These are phyloP conservation scores for Rhododendron ferrugineum DNA, from an alignment of 148 eudicot species.

Conservation along the genomic window DNA sequence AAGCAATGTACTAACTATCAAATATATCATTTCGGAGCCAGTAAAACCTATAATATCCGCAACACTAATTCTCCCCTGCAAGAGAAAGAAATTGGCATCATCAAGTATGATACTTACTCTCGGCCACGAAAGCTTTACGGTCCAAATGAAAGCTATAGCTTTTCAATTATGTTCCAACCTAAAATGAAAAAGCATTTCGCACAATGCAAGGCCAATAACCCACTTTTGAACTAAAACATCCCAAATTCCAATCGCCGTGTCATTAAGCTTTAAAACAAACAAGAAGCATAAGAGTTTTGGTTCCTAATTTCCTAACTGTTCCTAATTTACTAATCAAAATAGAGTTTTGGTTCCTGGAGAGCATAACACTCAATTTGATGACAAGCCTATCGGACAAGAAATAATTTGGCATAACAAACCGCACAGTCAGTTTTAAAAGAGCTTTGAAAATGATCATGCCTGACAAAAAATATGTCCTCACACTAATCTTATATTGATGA, in stretches of 20 bases:
- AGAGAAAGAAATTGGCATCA: constrained; percentile 4
- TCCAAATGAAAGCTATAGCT: not conserved
- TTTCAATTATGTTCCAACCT: not conserved
- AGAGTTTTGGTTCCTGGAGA: not conserved
- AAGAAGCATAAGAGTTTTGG: not conserved
- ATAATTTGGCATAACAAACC: not conserved
- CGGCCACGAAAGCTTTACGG: not conserved
- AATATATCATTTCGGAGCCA: constrained; percentile 53
- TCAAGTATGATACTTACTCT: not conserved
- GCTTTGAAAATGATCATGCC: not conserved
- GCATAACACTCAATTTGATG: not conserved
- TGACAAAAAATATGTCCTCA: not conserved
- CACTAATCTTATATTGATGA: too few species aligned
- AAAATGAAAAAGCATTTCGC: not conserved
- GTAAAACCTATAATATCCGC: constrained; percentile 49
- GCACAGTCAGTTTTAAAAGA: not conserved
- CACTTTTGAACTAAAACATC: not conserved
- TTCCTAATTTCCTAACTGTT: too few species aligned
- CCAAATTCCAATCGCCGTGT: not conserved
- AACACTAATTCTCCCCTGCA: constrained; percentile 70
- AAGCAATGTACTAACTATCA: constrained; percentile 39
- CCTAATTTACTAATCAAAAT: not conserved
- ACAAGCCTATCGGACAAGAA: not conserved
- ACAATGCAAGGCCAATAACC: not conserved
- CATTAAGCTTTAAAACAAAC: constrained; percentile 2